These are phyloP conservation scores for Gracilariopsis chorda DNA, from an alignment of 23 red algal species.

Conservation along the genomic window DNA sequence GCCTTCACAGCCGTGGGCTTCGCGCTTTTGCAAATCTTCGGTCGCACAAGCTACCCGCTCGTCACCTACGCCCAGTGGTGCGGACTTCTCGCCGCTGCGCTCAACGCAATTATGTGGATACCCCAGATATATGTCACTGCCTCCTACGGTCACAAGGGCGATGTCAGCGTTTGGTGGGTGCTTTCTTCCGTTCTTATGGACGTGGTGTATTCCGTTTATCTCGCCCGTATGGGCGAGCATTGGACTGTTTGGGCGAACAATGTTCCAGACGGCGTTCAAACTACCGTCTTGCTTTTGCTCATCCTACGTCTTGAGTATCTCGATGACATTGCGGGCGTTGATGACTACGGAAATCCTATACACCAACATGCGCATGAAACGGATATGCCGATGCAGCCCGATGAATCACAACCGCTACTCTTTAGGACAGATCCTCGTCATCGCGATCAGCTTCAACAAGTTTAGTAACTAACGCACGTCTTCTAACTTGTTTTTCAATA, in stretches of 20 bases:
- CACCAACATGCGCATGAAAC: background rate
- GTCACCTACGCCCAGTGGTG: constrained; percentile 58
- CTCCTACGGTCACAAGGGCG: constrained; percentile 72
- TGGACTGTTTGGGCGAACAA: constrained; percentile 86
- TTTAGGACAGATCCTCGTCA: too few relatives aligned
- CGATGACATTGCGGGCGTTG: background rate
- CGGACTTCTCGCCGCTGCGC: constrained; percentile 41
- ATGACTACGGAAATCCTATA: constrained; percentile 1
- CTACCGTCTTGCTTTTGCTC: constrained; percentile 48
- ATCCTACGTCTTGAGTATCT: constrained; percentile 39
- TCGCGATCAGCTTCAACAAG: too few relatives aligned
- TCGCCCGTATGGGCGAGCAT: constrained; percentile 46
- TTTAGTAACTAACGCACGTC: too few relatives aligned
- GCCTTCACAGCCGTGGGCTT: constrained; percentile 20
- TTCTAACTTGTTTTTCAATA: too few relatives aligned
- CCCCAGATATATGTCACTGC: constrained; percentile 77
- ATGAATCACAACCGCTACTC: background rate
- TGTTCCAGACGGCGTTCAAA: constrained; percentile 77
- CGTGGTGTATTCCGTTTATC: constrained; percentile 70
- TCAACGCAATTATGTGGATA: constrained; percentile 88
- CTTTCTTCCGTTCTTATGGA: constrained; percentile 71
- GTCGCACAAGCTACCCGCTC: background rate
- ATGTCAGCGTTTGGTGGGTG: constrained; percentile 73
- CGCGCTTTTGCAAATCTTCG: background rate
- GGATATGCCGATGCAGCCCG: background rate